These are phyloP conservation scores for Umbellularia californica DNA, from an alignment of 164 flowering plant species.

Conservation along the genomic window DNA sequence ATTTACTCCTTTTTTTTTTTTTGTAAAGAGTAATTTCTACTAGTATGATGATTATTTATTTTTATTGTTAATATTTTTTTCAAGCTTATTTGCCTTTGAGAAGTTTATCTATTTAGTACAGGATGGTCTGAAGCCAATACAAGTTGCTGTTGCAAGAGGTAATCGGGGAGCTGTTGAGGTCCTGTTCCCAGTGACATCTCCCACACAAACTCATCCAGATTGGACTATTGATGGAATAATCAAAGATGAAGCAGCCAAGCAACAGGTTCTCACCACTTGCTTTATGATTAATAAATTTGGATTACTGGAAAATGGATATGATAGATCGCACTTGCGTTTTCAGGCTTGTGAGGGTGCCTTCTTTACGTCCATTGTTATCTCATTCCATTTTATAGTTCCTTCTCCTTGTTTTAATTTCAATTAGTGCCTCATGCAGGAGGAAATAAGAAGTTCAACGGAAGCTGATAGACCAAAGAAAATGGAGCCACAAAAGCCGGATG, in stretches of 20 bases:
- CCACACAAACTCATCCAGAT: slow-evolving; percentile 35
- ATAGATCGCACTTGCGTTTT: background rate
- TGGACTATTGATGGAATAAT: slow-evolving; percentile 87
- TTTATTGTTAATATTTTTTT: background rate
- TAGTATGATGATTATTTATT: no score
- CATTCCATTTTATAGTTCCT: background rate
- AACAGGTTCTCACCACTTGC: slow-evolving; percentile 33
- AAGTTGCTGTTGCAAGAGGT: slow-evolving; percentile 79
- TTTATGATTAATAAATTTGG: background rate
- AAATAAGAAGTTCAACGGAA: slow-evolving; percentile 21
- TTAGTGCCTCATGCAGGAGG: slow-evolving; percentile 35
- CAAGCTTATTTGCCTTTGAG: no score
- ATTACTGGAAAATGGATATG: background rate
- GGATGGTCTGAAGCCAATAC: slow-evolving; percentile 87
- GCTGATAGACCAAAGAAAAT: slow-evolving; percentile 17
- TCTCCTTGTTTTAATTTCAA: slow-evolving; percentile 4
- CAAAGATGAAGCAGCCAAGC: slow-evolving; percentile 37
- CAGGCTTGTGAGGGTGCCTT: slow-evolving; percentile 2
- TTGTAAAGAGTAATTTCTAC: background rate
- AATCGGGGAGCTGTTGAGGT: slow-evolving; percentile 65
- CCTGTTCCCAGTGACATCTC: slow-evolving; percentile 67
- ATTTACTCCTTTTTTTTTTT: background rate
- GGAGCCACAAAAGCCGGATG: slow-evolving; percentile 28
- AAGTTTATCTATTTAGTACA: slow-evolving; percentile 18
- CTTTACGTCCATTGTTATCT: background rate